Evolutionary conservation across 164 flowering plant genomes (phyloP).

Genomic region (Nelumbo lutea): DNA sequence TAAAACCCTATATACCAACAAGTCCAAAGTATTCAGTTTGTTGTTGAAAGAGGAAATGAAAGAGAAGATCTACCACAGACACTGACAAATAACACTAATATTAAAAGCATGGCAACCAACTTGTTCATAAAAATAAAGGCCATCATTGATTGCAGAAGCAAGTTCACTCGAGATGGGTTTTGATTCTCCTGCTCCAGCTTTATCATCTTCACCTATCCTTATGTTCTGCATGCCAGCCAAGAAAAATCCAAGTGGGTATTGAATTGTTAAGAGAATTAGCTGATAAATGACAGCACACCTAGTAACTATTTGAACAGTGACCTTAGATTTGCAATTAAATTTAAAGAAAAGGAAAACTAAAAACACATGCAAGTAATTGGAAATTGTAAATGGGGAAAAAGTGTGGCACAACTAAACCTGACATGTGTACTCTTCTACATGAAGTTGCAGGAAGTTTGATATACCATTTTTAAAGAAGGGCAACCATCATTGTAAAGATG

Average conservation of each 20-base stretch:
- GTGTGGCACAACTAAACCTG: no score
- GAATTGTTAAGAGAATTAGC: not conserved
- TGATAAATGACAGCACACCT: not conserved
- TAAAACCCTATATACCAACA: constrained; percentile 2
- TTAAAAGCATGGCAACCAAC: constrained; percentile 22
- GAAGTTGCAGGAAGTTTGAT: not conserved
- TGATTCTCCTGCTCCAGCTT: constrained; percentile 33
- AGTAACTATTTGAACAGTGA: not conserved
- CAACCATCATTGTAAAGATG: no score
- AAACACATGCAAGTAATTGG: not conserved
- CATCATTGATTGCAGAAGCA: constrained; percentile 84
- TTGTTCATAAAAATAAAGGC: constrained; percentile 92
- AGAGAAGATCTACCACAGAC: not conserved
- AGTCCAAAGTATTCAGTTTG: not conserved
- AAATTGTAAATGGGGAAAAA: not conserved
- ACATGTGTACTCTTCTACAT: not conserved
- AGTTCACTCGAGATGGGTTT: constrained; percentile 62
- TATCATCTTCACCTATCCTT: constrained; percentile 30
- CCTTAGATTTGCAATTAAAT: not conserved
- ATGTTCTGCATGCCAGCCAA: constrained; percentile 44
- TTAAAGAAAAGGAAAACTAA: not conserved
- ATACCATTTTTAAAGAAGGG: not conserved
- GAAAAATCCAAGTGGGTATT: constrained; percentile 1
- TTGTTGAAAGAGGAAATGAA: not conserved
- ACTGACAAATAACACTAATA: not conserved